Evolutionary conservation across 108 stramenopile species (phyloP), one percentile per base, ranked within the genome.

Genomic region (Cylindrotheca closterium): DNA sequence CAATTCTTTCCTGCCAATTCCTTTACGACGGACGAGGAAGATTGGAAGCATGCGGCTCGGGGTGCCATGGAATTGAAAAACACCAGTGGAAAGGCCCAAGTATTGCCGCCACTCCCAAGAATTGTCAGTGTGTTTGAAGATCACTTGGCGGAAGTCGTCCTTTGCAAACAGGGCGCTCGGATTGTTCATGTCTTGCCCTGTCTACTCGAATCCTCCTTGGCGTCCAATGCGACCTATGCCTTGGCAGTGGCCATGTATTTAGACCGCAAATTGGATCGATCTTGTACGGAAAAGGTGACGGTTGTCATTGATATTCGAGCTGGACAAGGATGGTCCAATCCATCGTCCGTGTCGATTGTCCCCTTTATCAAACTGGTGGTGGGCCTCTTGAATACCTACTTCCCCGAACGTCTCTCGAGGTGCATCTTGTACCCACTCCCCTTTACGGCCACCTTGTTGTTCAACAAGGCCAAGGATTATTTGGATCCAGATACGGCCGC

Each of bases 241-340:
- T 66, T 85, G n/a, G 84, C 86, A 3, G 68, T 78, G 4, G 91
- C 88, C 3, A 32, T 87, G 24, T 92, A 89, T 49, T 61, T 89
- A 3, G 84, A 92, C 31, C 64, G 71, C 22, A 71, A 69, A 37
- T 53, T 85, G 28, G 64, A 67, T 30, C 75, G 85, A 30, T n/a
- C 62, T 32, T 71, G 65, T 55, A 30, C 51, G 19, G 88, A 89
- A 63, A 58, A 34, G 10, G 47, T 89, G 25, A 73, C 78, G 29
- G 75, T 92, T 24, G 24, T 84, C 12, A 63, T 88, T 33, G 91
- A 92, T 67, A 78, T 85, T 18, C 79, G 91, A 27, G 81, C 77
- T 33, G 91, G 91, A 17, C 47, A 61, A 34, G 86, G 86, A n/a
- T 92, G 91, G 91, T 64, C 79, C 17, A 92, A 92, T 64, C 61